Base-by-base conservation (phyloP, 768 basidiomycete species). In the Lactifluus subvellereus region DNA sequence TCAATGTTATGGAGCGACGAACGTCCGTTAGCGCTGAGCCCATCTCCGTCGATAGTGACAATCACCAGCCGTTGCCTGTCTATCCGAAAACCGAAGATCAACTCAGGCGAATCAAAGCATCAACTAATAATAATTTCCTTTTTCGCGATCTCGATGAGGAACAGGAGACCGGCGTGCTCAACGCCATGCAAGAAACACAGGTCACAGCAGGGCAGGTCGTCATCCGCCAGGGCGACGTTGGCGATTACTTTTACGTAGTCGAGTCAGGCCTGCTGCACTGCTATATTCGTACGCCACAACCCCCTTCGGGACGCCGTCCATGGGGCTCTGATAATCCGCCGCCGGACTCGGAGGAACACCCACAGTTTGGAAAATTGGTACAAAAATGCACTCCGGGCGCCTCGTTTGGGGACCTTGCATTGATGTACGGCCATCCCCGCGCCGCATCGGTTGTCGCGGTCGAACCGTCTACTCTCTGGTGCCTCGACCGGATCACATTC, bases 391-490 rank as follows among this genome's bases (percentile, higher is more conserved):
- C 79, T 50, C 85, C 91, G 1, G 94, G 94, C 4, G 84, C 81
- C 62, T 94, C 89, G 49, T 98, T 98, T 64, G 97, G 97, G 49
- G 96, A 99, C 76, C 81, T 99, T 59, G 97, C 97, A 35, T 77
- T 99, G 68, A 98, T 99, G 96, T 96, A 99, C 76, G 94, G 93
- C 38, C 94, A 96, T 68, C 91, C 92, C 45, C 91, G 97, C 37
- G 93, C 94, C 20, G 97, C 97, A 16, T 94, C 93, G 8, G 95
- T 98, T 49, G 77, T 97, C 42, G 86, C 96, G 10, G 84, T 89
- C 50, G 86, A 91, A 60, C 77, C 84, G 1, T 91, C 86, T 30
- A 93, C 88, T 9, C 79, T 98, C 32, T 99, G 97, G 97, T 88
- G 90, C 10, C 80, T 99, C 67, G 97, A 99, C 77, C 89, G 97